A percentile compares a stretch with the other conserved stretches of the same genome.
Evolutionary conservation across 2,329 filamentous ascomycete genomes (phyloP).

Genomic region (Curvularia eragrostidis): DNA sequence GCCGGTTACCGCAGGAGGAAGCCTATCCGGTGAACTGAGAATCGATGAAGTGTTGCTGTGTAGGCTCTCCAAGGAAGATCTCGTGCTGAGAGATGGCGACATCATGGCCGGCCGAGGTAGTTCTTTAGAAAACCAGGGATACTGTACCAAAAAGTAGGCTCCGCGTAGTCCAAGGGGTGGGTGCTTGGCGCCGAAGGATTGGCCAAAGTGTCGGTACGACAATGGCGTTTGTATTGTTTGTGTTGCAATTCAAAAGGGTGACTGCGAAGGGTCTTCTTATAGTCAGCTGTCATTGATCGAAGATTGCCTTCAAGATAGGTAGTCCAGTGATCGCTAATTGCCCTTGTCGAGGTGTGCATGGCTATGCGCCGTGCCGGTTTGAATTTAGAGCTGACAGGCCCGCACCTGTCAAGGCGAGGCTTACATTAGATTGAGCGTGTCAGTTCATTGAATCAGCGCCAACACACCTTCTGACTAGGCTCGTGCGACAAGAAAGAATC

Average conservation of each 20-base stretch:
- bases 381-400: slow-evolving; percentile 42
- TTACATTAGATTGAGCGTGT: slow-evolving; percentile 23
- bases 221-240: background rate
- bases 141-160: background rate
- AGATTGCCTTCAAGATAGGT: background rate
- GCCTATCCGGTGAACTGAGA: slow-evolving; percentile 34
- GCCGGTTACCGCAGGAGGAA: slow-evolving; percentile 37
- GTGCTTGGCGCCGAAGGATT: background rate
- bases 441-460: slow-evolving; percentile 14
- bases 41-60: slow-evolving; percentile 34
- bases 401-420: slow-evolving; percentile 31
- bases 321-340: slow-evolving; percentile 12
- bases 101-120: slow-evolving; percentile 29
- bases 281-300: slow-evolving; percentile 7
- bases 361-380: slow-evolving; percentile 7
- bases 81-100: slow-evolving; percentile 33
- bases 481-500: slow-evolving; percentile 27
- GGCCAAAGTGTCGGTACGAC: background rate
- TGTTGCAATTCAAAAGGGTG: slow-evolving; percentile 7
- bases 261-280: slow-evolving; percentile 14
- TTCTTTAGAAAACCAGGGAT: background rate
- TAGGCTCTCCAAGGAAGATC: slow-evolving; percentile 42
- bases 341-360: slow-evolving; percentile 7
- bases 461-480: slow-evolving; percentile 23
- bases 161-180: background rate